These are phyloP conservation scores for Acrocalymma vagum DNA, from an alignment of 2,329 filamentous ascomycete species.

Conservation along the genomic window DNA sequence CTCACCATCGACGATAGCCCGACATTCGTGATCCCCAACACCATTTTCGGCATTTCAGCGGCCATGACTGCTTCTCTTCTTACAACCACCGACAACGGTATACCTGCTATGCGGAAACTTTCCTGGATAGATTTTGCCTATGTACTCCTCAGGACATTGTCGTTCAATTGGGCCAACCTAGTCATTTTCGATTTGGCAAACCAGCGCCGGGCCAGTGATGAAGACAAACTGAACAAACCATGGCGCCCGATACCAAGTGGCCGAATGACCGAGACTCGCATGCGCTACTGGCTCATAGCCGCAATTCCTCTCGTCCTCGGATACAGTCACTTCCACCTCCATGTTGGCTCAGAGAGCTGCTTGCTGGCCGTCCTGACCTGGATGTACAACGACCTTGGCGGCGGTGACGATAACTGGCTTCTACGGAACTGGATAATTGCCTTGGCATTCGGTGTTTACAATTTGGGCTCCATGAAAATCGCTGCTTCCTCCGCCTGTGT, in stretches of 20 bases:
- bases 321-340: slow-evolving; percentile 23
- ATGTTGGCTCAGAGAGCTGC: slow-evolving; percentile 29
- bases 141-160: slow-evolving; percentile 3
- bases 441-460: slow-evolving; percentile 12
- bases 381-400: slow-evolving; percentile 51
- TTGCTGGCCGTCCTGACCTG: slow-evolving; percentile 43
- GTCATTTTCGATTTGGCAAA: slow-evolving; percentile 50
- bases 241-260: slow-evolving; percentile 39
- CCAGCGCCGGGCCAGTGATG: slow-evolving; percentile 44
- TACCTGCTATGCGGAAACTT: not conserved
- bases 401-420: slow-evolving; percentile 11
- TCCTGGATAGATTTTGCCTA: not conserved
- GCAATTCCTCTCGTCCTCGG: slow-evolving; percentile 12
- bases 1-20: slow-evolving; percentile 11
- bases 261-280: slow-evolving; percentile 22
- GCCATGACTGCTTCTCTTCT: slow-evolving; percentile 9
- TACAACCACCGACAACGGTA: not conserved
- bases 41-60: slow-evolving; percentile 12
- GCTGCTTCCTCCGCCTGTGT: slow-evolving; percentile 1
- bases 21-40: slow-evolving; percentile 15
- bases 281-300: slow-evolving; percentile 21
- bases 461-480: slow-evolving; percentile 7
- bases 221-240: slow-evolving; percentile 52
- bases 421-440: slow-evolving; percentile 21
- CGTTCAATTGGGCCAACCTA: slow-evolving; percentile 48